phyloP scores from a whole-genome alignment of 1,284 basidiomycete genomes.

The Apiotrichum siamense region DNA sequence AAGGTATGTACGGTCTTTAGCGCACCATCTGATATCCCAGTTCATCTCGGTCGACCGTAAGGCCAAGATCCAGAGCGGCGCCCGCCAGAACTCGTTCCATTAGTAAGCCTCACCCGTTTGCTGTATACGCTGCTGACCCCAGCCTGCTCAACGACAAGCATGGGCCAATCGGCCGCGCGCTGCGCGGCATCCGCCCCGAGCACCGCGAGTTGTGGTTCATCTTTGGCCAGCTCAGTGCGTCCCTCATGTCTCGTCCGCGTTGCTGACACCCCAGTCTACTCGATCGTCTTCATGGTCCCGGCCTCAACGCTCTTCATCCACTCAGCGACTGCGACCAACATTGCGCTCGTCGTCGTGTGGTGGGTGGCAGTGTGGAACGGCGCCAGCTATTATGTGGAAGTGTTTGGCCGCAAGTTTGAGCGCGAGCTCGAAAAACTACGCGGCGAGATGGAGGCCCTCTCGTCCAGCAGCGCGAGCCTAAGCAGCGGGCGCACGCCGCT shows the following conservation, averaged over 20 bases:
- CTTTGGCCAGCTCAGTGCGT: conserved; percentile 70
- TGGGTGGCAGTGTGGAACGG: conserved; percentile 61
- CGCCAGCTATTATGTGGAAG: conserved; percentile 72
- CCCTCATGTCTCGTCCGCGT: conserved; percentile 8
- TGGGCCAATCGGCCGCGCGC: conserved; percentile 65
- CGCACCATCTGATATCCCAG: conserved; percentile 41
- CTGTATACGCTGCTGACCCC: not conserved
- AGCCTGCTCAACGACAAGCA: conserved; percentile 75
- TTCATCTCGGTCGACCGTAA: conserved; percentile 77
- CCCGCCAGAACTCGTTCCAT: conserved; percentile 76
- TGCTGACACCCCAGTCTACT: conserved; percentile 59
- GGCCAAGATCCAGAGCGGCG: conserved; percentile 77
- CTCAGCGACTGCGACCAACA: conserved; percentile 64
- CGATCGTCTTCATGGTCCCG: conserved; percentile 76
- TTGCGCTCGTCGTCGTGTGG: conserved; percentile 72
- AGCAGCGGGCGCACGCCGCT: conserved; percentile 13
- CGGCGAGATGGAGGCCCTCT: conserved; percentile 57
- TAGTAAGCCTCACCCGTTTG: conserved; percentile 48
- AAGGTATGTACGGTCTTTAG: conserved; percentile 53
- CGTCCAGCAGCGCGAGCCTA: conserved; percentile 18
- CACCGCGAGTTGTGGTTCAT: conserved; percentile 73
- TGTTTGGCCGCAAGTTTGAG: conserved; percentile 93
- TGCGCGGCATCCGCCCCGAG: conserved; percentile 57
- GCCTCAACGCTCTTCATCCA: conserved; percentile 67
- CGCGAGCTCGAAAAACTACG: conserved; percentile 78